Base-by-base conservation (phyloP, 2,329 filamentous ascomycete species). In the Fusarium xylarioides region DNA sequence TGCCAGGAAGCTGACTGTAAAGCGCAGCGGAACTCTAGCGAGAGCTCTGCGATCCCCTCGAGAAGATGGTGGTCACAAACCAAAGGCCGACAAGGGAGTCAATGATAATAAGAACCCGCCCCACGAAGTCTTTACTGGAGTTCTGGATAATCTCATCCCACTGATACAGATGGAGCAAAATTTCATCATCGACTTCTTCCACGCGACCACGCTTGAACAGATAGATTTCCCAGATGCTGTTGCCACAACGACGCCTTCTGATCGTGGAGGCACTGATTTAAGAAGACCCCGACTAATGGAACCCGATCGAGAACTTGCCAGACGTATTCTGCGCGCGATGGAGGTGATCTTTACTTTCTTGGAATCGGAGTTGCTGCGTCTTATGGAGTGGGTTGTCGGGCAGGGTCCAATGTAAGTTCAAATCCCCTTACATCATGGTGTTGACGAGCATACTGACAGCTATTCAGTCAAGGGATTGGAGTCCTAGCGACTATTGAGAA, bases 101-200 rank as follows among this genome's bases (percentile, higher is more conserved):
- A 84, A 89, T 52, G 90, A 92, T 74, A 91, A 90, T 60, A 90
- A 91, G 76, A 88, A 92, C 65, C 87, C 93, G 74, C 90, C 93
- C 1, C 95, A 91, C 75, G 95, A 97, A 81, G 90, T 94, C 6
- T 97, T 98, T 81, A 87, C 90, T 1, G 91, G 91, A 42, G 90
- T 94, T 18, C 83, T 98, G 69, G 92, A 96, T 64, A 94, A 98
- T 77, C 89, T 96, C 72, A 84, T 95, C 49, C 93, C 92, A 11
- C 87, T 97, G 63, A 91, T 98, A 66, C 91, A 94, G 75, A 95
- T 95, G 81, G 96, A 99, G 82, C 95, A 99, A 81, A 98, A 98
- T 80, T 99, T 98, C 79, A 87, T 98, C 54, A 91, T 97, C n/a
- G 94, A 97, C 76, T 96, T 98, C 81, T 98, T 98, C 87, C 95